Percentiles rank a stretch among this genome's conserved stretches.
These are phyloP conservation scores for Rhizopogon vesiculosus DNA, from an alignment of 768 basidiomycete species.

Conservation along the genomic window DNA sequence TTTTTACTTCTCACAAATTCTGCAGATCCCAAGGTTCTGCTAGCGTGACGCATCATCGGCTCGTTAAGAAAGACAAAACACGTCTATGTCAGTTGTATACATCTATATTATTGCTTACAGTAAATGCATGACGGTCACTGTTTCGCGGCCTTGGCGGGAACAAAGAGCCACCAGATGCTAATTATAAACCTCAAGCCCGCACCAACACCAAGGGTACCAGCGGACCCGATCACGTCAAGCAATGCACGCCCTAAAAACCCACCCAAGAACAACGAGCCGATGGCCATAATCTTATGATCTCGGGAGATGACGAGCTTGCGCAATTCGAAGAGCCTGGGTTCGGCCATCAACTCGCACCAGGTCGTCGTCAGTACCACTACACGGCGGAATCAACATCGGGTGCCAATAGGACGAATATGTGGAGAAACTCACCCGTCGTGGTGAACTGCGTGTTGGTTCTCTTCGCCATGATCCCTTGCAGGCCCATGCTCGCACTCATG, in stretches of 20 bases:
- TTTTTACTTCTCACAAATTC: too few relatives aligned
- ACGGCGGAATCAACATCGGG: not conserved
- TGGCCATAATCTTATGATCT: slow-evolving; percentile 65
- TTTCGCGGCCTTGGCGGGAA: slow-evolving; percentile 27
- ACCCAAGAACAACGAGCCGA: slow-evolving; percentile 60
- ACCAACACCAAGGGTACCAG: slow-evolving; percentile 57
- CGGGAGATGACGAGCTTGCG: slow-evolving; percentile 48
- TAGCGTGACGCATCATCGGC: not conserved
- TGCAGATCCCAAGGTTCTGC: too few relatives aligned
- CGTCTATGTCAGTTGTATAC: not conserved
- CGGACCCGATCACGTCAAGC: slow-evolving; percentile 50
- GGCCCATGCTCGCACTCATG: slow-evolving; percentile 71
- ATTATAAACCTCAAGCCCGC: slow-evolving; percentile 60
- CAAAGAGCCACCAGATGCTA: slow-evolving; percentile 57
- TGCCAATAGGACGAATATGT: not conserved
- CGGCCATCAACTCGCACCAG: slow-evolving; percentile 80
- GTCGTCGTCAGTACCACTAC: slow-evolving; percentile 77
- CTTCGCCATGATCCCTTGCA: slow-evolving; percentile 82
- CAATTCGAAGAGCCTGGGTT: slow-evolving; percentile 62
- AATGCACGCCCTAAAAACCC: slow-evolving; percentile 61
- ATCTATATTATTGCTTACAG: slow-evolving; percentile 1
- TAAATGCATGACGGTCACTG: not conserved
- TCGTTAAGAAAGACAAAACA: not conserved
- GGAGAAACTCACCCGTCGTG: slow-evolving; percentile 52
- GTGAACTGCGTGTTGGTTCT: slow-evolving; percentile 70